Evolutionary conservation across 148 eudicot genomes (phyloP), one percentile per base, ranked within the genome.

Genomic region (Dysphania ambrosioides): DNA sequence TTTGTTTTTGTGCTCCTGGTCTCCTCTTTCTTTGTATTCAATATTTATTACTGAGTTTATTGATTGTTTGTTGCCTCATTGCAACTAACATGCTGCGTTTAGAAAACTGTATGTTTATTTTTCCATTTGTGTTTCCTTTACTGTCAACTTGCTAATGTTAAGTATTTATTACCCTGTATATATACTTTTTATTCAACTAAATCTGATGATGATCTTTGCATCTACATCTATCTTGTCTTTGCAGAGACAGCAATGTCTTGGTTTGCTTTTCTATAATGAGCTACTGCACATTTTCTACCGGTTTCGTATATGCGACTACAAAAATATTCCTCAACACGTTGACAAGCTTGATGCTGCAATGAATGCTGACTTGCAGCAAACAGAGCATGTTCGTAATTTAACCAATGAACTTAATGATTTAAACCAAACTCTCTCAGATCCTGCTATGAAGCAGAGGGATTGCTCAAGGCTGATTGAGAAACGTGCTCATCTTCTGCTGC

Each of bases 231-330:
- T 72, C n/a, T 62, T 75, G 44, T 42, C 57, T 60, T 47, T 78
- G 9, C 78, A 94, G 98, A 87, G 83, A 81, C 92, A 83, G 72
- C 85, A 85, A 30, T 95, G 97, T 85, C 79, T 79, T 67, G 99
- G 99, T 63, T 87, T 95, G 85, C 85, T 84, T 82, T 95, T 92
- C 77, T 95, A 92, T 66, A 87, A 89, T 79, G 93, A 92, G 84
- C 81, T 95, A 72, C 82, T 95, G 82, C 96, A 89, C 86, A 71
- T 86, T 82, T 95, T 95, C 77, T 92, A 95, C 82, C 91, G 91
- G 35, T 93, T 95, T 53, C 92, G 99, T 70, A 84, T 89, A 74
- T 95, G 99, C 56, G 91, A 95, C 82, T 95, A 92, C 88, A 95
- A 95, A 83, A 87, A 79, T 85, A 87, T 91, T 87, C 85, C 87